Percentiles rank a stretch among this genome's conserved stretches.
Conservation (phyloP, 2,329 filamentous ascomycete species). For the Microdochium trichocladiopsis region DNA sequence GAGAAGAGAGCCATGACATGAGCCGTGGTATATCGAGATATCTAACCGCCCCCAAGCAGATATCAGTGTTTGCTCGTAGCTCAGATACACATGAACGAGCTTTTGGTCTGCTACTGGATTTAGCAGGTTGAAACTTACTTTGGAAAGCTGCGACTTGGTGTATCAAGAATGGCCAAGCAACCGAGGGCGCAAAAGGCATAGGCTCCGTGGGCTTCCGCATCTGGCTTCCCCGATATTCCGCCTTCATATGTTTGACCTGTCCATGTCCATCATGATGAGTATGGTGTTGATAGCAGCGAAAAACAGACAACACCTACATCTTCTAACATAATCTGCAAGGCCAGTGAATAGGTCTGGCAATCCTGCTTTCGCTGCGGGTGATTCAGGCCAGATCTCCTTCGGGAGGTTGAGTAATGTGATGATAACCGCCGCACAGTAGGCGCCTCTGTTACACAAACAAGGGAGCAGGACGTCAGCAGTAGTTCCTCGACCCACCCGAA, state of each 20-base stretch:
- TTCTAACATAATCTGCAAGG: constrained; percentile 71
- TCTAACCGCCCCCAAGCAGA: constrained; percentile 36
- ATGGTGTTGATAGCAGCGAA: no score
- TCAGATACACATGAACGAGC: no score
- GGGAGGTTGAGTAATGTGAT: constrained; percentile 80
- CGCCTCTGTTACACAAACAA: constrained; percentile 52
- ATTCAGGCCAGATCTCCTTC: constrained; percentile 66
- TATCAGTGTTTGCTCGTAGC: constrained; percentile 5
- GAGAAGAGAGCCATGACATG: constrained; percentile 79
- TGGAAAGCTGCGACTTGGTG: constrained; percentile 66
- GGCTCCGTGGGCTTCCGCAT: constrained; percentile 88
- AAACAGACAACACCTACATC: constrained; percentile 66
- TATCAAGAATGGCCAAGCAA: constrained; percentile 78
- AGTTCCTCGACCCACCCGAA: neutral
- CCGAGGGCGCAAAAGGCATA: constrained; percentile 94
- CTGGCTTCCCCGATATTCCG: constrained; percentile 79
- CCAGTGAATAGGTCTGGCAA: constrained; percentile 61
- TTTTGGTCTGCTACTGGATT: no score
- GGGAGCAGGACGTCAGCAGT: constrained; percentile 3
- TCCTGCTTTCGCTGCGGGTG: constrained; percentile 58
- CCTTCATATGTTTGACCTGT: constrained; percentile 90
- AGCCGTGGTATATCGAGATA: constrained; percentile 72
- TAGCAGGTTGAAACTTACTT: constrained; percentile 41
- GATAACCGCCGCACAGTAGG: constrained; percentile 83
- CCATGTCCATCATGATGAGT: constrained; percentile 11